Percentiles rank a stretch among this genome's conserved stretches.
Evolutionary conservation across 2,329 filamentous ascomycete species (phyloP).

Genomic region (Zymoseptoria brevis): DNA sequence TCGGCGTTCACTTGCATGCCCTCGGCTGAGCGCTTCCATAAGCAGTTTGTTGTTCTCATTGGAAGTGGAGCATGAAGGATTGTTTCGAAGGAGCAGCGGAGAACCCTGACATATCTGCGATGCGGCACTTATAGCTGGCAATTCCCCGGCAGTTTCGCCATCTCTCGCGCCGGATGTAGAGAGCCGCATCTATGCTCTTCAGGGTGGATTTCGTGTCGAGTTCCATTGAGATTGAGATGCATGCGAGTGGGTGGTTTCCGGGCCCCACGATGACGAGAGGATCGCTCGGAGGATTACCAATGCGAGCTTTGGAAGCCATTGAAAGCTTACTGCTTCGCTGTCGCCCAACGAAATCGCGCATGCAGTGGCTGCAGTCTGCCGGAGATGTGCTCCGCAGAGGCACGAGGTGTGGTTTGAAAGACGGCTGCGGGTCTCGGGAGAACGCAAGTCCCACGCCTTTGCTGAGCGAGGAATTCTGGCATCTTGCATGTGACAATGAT

Average conservation of each 20-base stretch:
- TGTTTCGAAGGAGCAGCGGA: not conserved
- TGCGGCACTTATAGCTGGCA: not conserved
- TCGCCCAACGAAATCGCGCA: not conserved
- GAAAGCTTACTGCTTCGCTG: not conserved
- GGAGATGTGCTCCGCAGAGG: not conserved
- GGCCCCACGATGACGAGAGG: not conserved
- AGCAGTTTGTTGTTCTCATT: not conserved
- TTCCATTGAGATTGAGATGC: not conserved
- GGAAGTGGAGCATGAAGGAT: not conserved
- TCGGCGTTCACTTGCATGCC: too few species aligned
- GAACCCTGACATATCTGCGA: not conserved
- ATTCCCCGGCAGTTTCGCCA: not conserved
- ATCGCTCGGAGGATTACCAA: not conserved
- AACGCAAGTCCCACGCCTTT: not conserved
- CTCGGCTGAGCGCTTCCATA: not conserved
- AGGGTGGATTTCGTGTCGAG: too few species aligned
- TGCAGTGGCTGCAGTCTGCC: not conserved
- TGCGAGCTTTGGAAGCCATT: not conserved
- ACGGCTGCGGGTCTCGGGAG: not conserved
- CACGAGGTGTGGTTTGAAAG: not conserved
- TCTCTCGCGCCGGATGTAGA: not conserved
- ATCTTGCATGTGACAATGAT: not conserved
- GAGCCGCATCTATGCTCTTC: not conserved
- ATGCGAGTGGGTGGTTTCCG: not conserved
- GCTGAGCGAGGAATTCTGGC: not conserved